phyloP scores from a whole-genome alignment of 768 basidiomycete species.

The Pleurotus djamor region DNA sequence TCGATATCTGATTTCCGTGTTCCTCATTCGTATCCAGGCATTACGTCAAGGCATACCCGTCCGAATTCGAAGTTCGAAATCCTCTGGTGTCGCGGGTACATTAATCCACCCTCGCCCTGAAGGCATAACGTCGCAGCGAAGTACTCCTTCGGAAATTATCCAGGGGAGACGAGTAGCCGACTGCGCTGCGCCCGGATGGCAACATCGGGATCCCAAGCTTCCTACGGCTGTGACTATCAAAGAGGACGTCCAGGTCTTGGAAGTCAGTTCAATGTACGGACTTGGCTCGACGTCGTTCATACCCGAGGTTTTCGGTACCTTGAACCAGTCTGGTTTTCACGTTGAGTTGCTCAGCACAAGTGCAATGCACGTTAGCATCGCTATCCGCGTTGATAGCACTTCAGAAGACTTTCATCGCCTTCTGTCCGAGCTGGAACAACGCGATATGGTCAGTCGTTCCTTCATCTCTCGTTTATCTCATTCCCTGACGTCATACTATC shows the following conservation, averaged over 20 bases:
- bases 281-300: constrained; percentile 96
- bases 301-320: constrained; percentile 86
- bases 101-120: constrained; percentile 86
- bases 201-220: constrained; percentile 31
- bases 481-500: not conserved
- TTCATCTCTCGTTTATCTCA: not conserved
- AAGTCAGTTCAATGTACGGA: constrained; percentile 94
- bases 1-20: not conserved
- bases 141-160: constrained; percentile 10
- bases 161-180: not conserved
- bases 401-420: constrained; percentile 65
- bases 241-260: constrained; percentile 87
- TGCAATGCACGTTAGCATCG: constrained; percentile 98
- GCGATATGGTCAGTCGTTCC: constrained; percentile 61
- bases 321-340: constrained; percentile 92
- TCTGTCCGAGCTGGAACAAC: constrained; percentile 73
- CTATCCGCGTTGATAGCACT: constrained; percentile 71
- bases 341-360: constrained; percentile 97
- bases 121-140: constrained; percentile 28
- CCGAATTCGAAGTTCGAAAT: constrained; percentile 96
- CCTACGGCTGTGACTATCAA: constrained; percentile 99
- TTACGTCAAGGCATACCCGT: constrained; percentile 91
- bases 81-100: constrained; percentile 84
- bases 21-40: constrained; percentile 41
- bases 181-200: constrained; percentile 11